Evolutionary conservation across 2,329 filamentous ascomycete genomes (phyloP).

Genomic region (Pseudogymnoascus sp.): DNA sequence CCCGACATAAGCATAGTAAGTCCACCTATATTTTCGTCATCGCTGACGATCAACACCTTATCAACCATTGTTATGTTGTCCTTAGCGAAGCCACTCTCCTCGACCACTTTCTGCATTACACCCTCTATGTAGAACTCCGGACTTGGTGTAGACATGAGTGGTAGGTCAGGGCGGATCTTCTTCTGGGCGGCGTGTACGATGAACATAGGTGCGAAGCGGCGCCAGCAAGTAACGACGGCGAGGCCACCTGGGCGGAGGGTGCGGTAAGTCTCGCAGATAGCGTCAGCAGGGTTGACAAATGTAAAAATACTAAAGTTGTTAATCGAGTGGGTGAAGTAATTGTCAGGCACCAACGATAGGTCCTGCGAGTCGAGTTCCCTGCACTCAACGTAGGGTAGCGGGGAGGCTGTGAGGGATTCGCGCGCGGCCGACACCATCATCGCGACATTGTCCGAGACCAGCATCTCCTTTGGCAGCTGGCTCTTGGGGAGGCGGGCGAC

Average conservation of each 20-base stretch:
- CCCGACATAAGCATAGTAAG: conserved; percentile 24
- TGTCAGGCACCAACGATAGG: conserved; percentile 16
- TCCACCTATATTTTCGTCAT: conserved; percentile 22
- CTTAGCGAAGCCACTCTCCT: conserved; percentile 21
- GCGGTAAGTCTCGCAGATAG: conserved; percentile 24
- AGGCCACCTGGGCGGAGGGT: conserved; percentile 25
- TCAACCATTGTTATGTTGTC: conserved; percentile 13
- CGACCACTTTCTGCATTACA: conserved; percentile 20
- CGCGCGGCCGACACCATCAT: conserved; percentile 24
- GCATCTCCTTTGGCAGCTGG: conserved; percentile 22
- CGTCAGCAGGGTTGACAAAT: conserved; percentile 18
- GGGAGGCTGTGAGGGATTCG: conserved; percentile 22
- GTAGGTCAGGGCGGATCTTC: conserved; percentile 23
- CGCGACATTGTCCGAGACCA: conserved; percentile 23
- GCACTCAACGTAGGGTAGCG: conserved; percentile 18
- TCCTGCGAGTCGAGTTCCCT: conserved; percentile 17
- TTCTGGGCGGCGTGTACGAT: conserved; percentile 25
- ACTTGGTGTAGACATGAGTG: conserved; percentile 16
- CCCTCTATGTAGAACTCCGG: conserved; percentile 22
- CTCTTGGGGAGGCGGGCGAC: conserved; percentile 20
- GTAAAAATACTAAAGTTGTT: conserved; percentile 28
- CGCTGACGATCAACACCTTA: conserved; percentile 20
- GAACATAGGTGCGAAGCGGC: conserved; percentile 20
- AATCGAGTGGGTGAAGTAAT: conserved; percentile 21
- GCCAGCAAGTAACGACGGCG: conserved; percentile 21